These are phyloP conservation scores for Aspergillus fijiensis DNA, from an alignment of 2,329 filamentous ascomycete species.

Conservation along the genomic window DNA sequence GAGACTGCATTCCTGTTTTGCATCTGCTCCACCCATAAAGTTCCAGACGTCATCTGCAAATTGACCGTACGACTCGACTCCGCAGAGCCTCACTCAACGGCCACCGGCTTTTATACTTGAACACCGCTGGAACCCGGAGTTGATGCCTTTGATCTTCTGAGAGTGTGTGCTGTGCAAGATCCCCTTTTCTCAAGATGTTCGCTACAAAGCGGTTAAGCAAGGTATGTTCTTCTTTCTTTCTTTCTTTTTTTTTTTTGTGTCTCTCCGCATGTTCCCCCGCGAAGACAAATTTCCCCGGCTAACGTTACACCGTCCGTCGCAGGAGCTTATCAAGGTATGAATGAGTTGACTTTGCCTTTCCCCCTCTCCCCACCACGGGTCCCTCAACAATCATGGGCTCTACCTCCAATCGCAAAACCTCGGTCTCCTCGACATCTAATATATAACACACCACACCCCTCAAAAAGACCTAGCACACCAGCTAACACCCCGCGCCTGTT, in stretches of 20 bases:
- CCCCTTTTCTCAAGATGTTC: constrained; percentile 43
- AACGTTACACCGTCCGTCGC: constrained; percentile 17
- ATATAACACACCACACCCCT: no score
- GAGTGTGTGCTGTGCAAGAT: not conserved
- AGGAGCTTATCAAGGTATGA: constrained; percentile 58
- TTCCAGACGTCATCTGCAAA: constrained; percentile 22
- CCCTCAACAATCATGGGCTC: not conserved
- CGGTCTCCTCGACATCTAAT: not conserved
- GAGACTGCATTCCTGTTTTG: not conserved
- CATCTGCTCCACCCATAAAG: constrained; percentile 17
- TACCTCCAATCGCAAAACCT: not conserved
- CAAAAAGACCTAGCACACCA: not conserved
- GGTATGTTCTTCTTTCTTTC: constrained; percentile 30
- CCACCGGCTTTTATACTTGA: not conserved
- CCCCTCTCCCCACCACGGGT: not conserved
- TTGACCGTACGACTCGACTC: not conserved
- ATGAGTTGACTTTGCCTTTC: not conserved
- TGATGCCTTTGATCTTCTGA: not conserved
- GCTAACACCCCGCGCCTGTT: not conserved
- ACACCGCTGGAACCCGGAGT: no score
- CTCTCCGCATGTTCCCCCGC: not conserved
- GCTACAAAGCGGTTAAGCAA: constrained; percentile 50
- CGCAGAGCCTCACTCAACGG: not conserved
- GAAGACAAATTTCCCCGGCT: constrained; percentile 16
- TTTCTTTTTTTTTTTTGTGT: not conserved